phyloP scores from a whole-genome alignment of 768 basidiomycete genomes.

The Butyriboletus loyo region DNA sequence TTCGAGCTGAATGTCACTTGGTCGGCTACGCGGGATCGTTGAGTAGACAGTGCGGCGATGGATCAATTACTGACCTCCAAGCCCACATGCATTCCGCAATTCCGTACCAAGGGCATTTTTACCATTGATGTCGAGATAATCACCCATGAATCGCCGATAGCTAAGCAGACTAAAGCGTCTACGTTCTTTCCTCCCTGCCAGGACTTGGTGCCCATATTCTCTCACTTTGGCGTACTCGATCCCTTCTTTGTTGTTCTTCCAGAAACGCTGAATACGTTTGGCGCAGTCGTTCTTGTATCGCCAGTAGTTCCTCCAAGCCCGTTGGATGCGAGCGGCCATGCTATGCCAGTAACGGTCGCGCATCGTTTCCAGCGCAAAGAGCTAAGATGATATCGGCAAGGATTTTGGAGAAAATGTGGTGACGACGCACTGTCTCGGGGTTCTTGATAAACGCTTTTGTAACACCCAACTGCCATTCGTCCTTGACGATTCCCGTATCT shows the following conservation, averaged over 20 bases:
- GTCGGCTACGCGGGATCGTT: slow-evolving; percentile 49
- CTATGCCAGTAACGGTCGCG: slow-evolving; percentile 99
- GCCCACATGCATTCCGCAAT: slow-evolving; percentile 65
- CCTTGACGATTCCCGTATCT: slow-evolving; percentile 92
- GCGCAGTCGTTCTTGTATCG: slow-evolving; percentile 96
- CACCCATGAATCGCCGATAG: slow-evolving; percentile 92
- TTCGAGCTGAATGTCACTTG: slow-evolving; percentile 80
- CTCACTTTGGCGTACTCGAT: slow-evolving; percentile 85
- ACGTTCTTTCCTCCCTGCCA: slow-evolving; percentile 90
- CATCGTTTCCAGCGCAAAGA: slow-evolving; percentile 98
- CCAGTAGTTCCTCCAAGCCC: slow-evolving; percentile 94
- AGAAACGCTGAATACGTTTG: slow-evolving; percentile 92
- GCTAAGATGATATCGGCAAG: slow-evolving; percentile 41
- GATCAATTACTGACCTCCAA: slow-evolving; percentile 56
- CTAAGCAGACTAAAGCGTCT: slow-evolving; percentile 91
- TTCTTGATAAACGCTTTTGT: slow-evolving; percentile 99
- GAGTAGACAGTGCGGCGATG: background rate
- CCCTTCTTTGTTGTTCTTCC: slow-evolving; percentile 96
- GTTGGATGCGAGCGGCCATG: slow-evolving; percentile 96
- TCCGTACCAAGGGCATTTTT: slow-evolving; percentile 75
- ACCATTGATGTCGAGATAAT: slow-evolving; percentile 90
- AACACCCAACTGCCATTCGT: slow-evolving; percentile 99
- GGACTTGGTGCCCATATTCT: slow-evolving; percentile 92
- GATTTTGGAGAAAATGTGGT: background rate
- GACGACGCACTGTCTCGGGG: slow-evolving; percentile 79